phyloP scores from a whole-genome alignment of 1,139 yeast genomes.

The Saccharomyces hybrid region DNA sequence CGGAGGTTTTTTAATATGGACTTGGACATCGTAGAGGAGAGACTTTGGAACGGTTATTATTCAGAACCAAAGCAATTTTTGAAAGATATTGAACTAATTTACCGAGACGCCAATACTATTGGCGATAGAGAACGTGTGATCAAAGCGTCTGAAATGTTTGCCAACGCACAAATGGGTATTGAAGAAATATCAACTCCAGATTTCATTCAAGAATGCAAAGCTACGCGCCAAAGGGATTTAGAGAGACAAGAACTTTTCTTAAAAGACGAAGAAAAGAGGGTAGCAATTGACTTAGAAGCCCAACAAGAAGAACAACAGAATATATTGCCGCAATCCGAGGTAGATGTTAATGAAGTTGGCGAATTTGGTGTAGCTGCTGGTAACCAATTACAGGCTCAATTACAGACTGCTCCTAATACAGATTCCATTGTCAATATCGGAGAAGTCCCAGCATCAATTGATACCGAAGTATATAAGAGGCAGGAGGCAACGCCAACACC shows the following conservation, averaged over 20 bases:
- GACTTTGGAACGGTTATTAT: slow-evolving; percentile 94
- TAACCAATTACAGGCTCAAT: slow-evolving; percentile 24
- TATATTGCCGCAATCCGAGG: neutral
- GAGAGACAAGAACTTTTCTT: slow-evolving; percentile 42
- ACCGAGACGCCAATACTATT: slow-evolving; percentile 61
- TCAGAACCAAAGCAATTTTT: slow-evolving; percentile 88
- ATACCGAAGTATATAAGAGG: neutral
- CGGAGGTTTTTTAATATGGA: slow-evolving; percentile 78
- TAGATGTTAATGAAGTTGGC: slow-evolving; percentile 2
- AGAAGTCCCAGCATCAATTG: neutral
- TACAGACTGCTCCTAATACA: slow-evolving; percentile 1
- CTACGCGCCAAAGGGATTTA: slow-evolving; percentile 61
- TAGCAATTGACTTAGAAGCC: slow-evolving; percentile 11
- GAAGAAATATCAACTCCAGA: slow-evolving; percentile 79
- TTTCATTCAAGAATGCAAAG: slow-evolving; percentile 68
- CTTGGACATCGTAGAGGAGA: slow-evolving; percentile 84
- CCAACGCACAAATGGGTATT: slow-evolving; percentile 90
- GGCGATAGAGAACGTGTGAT: slow-evolving; percentile 81
- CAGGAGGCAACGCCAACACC: neutral
- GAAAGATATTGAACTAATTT: slow-evolving; percentile 76
- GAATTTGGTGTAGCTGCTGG: slow-evolving; percentile 25
- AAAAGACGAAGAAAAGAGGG: slow-evolving; percentile 32
- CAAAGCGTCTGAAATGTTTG: slow-evolving; percentile 91
- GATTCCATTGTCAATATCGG: neutral
- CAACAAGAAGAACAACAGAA: slow-evolving; percentile 6